Evolutionary conservation across 148 eudicot species (phyloP), one percentile per base, ranked within the genome.

Genomic region (Diospyros lotus): DNA sequence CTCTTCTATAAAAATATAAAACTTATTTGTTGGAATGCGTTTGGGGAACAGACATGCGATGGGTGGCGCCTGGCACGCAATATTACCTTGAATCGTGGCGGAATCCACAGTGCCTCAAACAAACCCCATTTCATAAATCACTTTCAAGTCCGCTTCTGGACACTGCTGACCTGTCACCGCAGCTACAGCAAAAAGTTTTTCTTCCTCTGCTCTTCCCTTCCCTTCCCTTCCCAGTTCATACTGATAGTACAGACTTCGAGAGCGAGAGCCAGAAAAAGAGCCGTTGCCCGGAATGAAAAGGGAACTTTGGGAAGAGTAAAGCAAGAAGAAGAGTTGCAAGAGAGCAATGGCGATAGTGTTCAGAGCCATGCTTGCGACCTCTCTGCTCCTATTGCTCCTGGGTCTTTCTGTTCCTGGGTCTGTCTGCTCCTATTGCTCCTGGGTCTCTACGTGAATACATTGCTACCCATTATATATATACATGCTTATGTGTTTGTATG

Each of bases 311-410:
- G 64, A 68, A 39, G 50, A 68, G 58, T 73, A 80, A 77, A 62
- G 58, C 69, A 28, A 56, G 50, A 28, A 53, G 62, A 10, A 43
- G 58, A 61, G 69, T 38, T 14, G 14, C 9, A n/a, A 40, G 58
- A 73, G 73, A 48, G 15, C 66, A 66, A 90, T 90, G 93, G 86
- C 75, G 78, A 73, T 66, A 64, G 73, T 77, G 48, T 82, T 85
- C 73, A 62, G 72, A 15, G 66, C 87, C 74, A 59, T 88, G 6
- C 82, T 84, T 75, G 86, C 86, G 61, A 60, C 76, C 80, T 78
- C 78, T 62, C 68, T 84, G 43, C 81, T 88, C 58, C 75, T 88
- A 41, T 42, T 78, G 78, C 75, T 87, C 68, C 69, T 87, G 76
- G 88, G 88, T 87, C 74, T 52, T 77, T 76, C 2, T n/a, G n/a